Evolutionary conservation across 495 filamentous ascomycete genomes (phyloP).

Genomic region (Aspergillus conjunctus): DNA sequence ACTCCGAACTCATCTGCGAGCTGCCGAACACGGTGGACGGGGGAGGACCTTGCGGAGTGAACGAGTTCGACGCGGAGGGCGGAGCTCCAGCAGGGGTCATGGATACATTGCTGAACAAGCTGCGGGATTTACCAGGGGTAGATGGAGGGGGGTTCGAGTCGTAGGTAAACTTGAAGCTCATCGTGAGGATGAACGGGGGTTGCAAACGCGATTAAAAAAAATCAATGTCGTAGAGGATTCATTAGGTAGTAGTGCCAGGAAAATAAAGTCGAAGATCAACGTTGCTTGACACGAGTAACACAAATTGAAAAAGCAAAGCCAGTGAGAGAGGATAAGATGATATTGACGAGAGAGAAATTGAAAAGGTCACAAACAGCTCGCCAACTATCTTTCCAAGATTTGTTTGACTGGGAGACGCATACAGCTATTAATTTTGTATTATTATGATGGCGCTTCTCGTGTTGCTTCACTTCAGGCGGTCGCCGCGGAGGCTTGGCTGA

Average conservation of each 20-base stretch:
- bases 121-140: slow-evolving; percentile 47
- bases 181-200: slow-evolving; percentile 23
- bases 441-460: slow-evolving; percentile 4
- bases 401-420: slow-evolving; percentile 8
- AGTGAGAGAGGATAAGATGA: too few species aligned
- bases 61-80: slow-evolving; percentile 66
- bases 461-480: background rate
- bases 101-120: slow-evolving; percentile 57
- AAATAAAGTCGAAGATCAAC: too few species aligned
- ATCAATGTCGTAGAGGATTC: slow-evolving; percentile 1
- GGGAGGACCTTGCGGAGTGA: slow-evolving; percentile 73
- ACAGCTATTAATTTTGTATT: slow-evolving; percentile 13
- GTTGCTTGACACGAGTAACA: too few species aligned
- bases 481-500: slow-evolving; percentile 16
- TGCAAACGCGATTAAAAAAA: background rate
- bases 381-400: background rate
- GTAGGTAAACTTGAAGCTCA: slow-evolving; percentile 45
- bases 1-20: slow-evolving; percentile 58
- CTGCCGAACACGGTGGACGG: slow-evolving; percentile 65
- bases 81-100: slow-evolving; percentile 79
- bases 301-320: too few species aligned
- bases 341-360: too few species aligned
- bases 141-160: slow-evolving; percentile 39
- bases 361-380: too few species aligned
- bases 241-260: background rate